Evolutionary conservation across 2,329 filamentous ascomycete genomes (phyloP).

Genomic region (Chaetomium globosum): DNA sequence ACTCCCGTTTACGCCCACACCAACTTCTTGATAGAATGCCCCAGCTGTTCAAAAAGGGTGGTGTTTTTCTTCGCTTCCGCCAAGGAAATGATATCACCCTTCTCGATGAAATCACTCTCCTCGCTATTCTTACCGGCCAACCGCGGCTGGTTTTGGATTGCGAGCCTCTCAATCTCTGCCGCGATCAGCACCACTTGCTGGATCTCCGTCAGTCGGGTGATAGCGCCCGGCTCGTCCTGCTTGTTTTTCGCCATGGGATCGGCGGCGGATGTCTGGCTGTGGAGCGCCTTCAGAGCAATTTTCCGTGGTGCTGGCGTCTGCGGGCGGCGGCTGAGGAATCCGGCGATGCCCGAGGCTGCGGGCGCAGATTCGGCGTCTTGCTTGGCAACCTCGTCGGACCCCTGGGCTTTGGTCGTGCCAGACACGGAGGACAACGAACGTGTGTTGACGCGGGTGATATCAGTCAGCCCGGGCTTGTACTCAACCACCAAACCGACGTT

Average conservation of each 20-base stretch:
- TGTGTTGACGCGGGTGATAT: conserved; percentile 81
- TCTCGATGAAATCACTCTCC: conserved; percentile 54
- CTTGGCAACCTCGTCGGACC: conserved; percentile 31
- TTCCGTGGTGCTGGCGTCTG: conserved; percentile 42
- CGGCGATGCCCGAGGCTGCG: conserved; percentile 44
- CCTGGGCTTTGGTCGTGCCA: conserved; percentile 40
- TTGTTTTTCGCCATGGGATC: conserved; percentile 46
- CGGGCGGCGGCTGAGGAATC: conserved; percentile 48
- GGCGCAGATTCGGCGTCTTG: conserved; percentile 20
- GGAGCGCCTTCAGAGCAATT: conserved; percentile 61
- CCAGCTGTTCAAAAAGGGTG: conserved; percentile 80
- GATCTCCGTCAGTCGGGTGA: conserved; percentile 51
- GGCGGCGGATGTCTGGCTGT: conserved; percentile 56
- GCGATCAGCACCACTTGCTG: conserved; percentile 67
- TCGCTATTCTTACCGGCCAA: conserved; percentile 45
- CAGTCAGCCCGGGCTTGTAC: conserved; percentile 71
- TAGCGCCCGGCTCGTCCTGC: conserved; percentile 45
- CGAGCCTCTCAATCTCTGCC: conserved; percentile 73
- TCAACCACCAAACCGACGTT: conserved; percentile 84
- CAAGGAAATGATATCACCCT: conserved; percentile 76
- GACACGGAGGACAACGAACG: conserved; percentile 68
- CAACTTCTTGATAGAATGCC: conserved; percentile 88
- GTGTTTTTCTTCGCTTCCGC: conserved; percentile 86
- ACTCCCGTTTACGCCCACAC: conserved; percentile 66
- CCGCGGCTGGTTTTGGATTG: conserved; percentile 52